Conservation (phyloP, 2,329 filamentous ascomycete genomes). For the Sphaceloma murrayae region DNA sequence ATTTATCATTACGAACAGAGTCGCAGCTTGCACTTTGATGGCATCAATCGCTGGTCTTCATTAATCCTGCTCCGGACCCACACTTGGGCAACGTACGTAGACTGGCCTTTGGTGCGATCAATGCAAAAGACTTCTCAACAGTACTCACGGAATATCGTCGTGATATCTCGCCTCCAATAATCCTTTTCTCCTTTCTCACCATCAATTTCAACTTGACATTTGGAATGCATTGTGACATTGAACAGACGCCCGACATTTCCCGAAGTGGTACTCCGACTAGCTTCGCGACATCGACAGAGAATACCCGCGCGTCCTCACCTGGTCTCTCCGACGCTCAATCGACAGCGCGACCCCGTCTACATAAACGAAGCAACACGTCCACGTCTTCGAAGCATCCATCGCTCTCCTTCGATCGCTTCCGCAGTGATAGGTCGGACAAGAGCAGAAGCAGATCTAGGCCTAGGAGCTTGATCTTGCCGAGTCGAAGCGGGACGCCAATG, state of each 20-base stretch:
- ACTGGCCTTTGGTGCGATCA: constrained; percentile 17
- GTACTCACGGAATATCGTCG: background rate
- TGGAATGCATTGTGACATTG: constrained; percentile 15
- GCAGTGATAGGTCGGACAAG: constrained; percentile 4
- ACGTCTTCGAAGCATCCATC: constrained; percentile 7
- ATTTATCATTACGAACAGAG: constrained; percentile 2
- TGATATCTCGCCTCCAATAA: too few species aligned
- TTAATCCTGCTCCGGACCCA: constrained; percentile 16
- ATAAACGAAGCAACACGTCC: constrained; percentile 11
- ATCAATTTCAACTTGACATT: too few species aligned
- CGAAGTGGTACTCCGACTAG: constrained; percentile 3
- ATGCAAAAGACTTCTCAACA: constrained; percentile 14
- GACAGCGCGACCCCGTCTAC: background rate
- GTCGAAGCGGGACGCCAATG: constrained; percentile 7
- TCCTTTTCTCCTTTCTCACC: constrained; percentile 19
- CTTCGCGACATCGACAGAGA: constrained; percentile 1
- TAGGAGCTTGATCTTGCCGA: constrained; percentile 12
- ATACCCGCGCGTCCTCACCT: constrained; percentile 4
- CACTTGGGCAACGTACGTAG: constrained; percentile 14
- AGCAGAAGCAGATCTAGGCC: constrained; percentile 5
- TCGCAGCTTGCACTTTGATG: constrained; percentile 13
- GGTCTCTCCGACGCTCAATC: background rate
- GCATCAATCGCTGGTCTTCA: constrained; percentile 18
- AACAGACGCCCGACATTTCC: constrained; percentile 3
- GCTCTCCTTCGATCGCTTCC: constrained; percentile 2